Conservation (phyloP, 2,329 filamentous ascomycete genomes). For the Penicillium sp. region DNA sequence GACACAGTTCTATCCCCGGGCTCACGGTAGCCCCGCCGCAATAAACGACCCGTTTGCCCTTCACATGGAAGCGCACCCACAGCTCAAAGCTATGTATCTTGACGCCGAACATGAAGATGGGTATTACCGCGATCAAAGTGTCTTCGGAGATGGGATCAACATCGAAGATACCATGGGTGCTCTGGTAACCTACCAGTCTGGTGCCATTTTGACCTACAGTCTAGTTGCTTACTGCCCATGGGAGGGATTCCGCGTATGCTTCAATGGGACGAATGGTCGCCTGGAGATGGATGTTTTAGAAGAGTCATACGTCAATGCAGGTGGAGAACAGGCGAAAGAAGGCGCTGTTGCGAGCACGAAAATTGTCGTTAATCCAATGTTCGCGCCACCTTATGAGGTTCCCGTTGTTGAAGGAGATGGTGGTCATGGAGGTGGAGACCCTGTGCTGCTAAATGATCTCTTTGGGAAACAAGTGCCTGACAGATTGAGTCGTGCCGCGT, state of each 20-base stretch:
- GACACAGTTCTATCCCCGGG: constrained; percentile 51
- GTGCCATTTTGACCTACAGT: constrained; percentile 60
- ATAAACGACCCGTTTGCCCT: constrained; percentile 59
- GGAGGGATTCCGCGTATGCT: constrained; percentile 29
- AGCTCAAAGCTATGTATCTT: constrained; percentile 47
- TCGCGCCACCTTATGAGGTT: constrained; percentile 57
- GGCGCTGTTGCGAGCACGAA: constrained; percentile 25
- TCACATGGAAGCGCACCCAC: constrained; percentile 52
- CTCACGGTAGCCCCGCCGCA: constrained; percentile 52
- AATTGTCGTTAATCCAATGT: constrained; percentile 50
- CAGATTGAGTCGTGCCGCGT: constrained; percentile 55
- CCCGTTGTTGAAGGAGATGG: constrained; percentile 52
- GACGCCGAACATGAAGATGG: constrained; percentile 61
- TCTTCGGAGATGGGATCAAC: constrained; percentile 62
- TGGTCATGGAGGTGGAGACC: constrained; percentile 61
- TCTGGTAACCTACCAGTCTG: constrained; percentile 56
- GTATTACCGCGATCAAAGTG: constrained; percentile 61
- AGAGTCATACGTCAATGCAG: constrained; percentile 56
- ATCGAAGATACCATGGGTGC: constrained; percentile 65
- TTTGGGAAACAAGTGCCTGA: constrained; percentile 51
- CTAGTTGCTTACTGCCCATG: constrained; percentile 58
- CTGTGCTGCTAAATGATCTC: constrained; percentile 56
- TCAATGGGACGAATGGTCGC: constrained; percentile 54
- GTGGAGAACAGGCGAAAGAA: constrained; percentile 53
- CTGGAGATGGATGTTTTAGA: constrained; percentile 63